Evolutionary conservation across 768 basidiomycete species (phyloP), one percentile per base, ranked within the genome.

Genomic region (Boletus subparvulus): DNA sequence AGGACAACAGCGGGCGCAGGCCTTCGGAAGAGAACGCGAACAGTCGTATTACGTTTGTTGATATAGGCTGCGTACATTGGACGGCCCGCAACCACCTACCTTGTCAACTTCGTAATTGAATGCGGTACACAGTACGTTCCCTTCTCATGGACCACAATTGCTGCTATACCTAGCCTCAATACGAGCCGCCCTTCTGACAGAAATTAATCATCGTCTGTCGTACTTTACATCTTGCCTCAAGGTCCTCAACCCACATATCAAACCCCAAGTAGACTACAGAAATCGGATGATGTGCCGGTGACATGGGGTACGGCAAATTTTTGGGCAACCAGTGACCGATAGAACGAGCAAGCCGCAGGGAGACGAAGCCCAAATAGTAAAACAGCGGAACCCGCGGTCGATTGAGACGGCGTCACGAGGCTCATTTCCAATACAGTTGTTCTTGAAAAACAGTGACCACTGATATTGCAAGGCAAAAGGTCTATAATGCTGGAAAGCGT

Each of bases 401-500:
- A 33, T 13, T 30, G 45, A 30, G 21, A 21, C 2, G 21, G 21
- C 21, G 21, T 21, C 21, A 21, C 21, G 26, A 30, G 6, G n/a
- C 9, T 28, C 51, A 14, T 9, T 35, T 28, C n/a, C 11, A 14
- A 28, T 43, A 43, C 19, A 36, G 9, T 30, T n/a, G 48, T 21
- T 45, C 44, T 44, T 40, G 44, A 49, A 53, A 17, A 17, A 43
- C 16, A 36, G 30, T 13, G 30, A 48, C 26, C 26, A 41, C 14
- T 19, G 16, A 40, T 41, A 44, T 55, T 44, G 48, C 54, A 43
- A 44, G 32, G 24, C 17, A 47, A 43, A 39, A 16, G n/a, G 35
- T 59, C 50, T 55, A 56, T 56, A 37, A 44, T 54, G 52, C 39
- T 57, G 40, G n/a, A 51, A 35, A 55, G 28, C 36, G 26, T 39